Evolutionary conservation across 2,329 filamentous ascomycete genomes (phyloP), one percentile per base, ranked within the genome.

Genomic region (Verticillium dahliae): DNA sequence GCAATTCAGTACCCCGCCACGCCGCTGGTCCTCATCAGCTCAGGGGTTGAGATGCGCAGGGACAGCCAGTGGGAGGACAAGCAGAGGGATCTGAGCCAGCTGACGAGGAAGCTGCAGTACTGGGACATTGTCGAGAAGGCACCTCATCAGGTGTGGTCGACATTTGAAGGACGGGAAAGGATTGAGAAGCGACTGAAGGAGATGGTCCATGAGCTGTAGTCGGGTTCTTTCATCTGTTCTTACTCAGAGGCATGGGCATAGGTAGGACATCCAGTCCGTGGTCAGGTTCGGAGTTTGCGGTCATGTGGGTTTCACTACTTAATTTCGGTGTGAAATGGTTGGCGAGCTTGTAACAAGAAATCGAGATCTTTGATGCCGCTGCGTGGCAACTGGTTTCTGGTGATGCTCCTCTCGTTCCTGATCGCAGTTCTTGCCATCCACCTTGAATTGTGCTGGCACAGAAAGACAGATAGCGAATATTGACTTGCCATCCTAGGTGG

Each of bases 51-150:
- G 68, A 80, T 92, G 60, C 82, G 85, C 62, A 80, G 75, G 57
- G 88, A 90, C 71, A 77, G 80, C 56, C 81, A 85, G 61, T 99
- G 95, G 95, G 88, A 90, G 72, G 78, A 84, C 65, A 92, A 92
- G 73, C 95, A 99, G 78, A 82, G 90, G 67, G 93, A 97, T 69
- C 76, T 97, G 64, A 92, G 88, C 7, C 85, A 83, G 62, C 79
- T 98, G 67, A 97, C 94, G 0, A 82, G 88, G 59, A 92, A 92
- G 57, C 77, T 98, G 59, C 74, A 90, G 62, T 80, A 84, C 45
- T 99, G 94, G 93, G 92, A 97, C 73, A 85, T 97, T 59, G 91
- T 97, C 11, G 85, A 90, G 62, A 85, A 88, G 65, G 92, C 93
- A 3, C 90, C 92, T 5, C 91, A 96, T 73, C 85, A 93, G 72